Evolutionary conservation across 331 rosid genomes (phyloP).

Genomic region (Rosa hybrid): DNA sequence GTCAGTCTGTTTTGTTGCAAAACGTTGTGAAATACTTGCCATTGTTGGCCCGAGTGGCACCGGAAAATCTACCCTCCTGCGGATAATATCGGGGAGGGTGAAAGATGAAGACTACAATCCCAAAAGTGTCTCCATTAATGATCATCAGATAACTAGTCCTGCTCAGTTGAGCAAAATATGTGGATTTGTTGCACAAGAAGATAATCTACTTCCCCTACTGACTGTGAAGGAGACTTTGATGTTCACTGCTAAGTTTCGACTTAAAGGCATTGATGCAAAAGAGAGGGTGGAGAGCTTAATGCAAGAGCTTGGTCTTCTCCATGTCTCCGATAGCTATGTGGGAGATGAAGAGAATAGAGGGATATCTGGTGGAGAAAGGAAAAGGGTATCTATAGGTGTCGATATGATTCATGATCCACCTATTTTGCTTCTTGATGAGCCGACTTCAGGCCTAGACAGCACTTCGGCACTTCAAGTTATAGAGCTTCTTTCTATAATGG

Average conservation of each 20-base stretch:
- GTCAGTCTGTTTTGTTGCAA: conserved; percentile 72
- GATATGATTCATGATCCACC: conserved; percentile 84
- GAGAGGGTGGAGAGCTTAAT: conserved; percentile 69
- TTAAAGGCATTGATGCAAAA: conserved; percentile 46
- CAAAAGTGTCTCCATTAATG: conserved; percentile 50
- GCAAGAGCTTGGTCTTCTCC: conserved; percentile 74
- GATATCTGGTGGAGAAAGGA: conserved; percentile 84
- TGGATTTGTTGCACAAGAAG: conserved; percentile 85
- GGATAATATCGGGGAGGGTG: conserved; percentile 62
- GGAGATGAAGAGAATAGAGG: conserved; percentile 93
- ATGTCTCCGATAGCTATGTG: conserved; percentile 68
- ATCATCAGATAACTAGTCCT: conserved; percentile 46
- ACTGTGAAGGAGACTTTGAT: conserved; percentile 80
- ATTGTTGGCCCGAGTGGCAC: conserved; percentile 94
- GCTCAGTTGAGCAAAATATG: conserved; percentile 64
- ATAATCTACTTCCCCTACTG: conserved; percentile 71
- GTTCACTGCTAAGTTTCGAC: conserved; percentile 77
- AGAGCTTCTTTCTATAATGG: conserved; percentile 69
- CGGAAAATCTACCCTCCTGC: conserved; percentile 80
- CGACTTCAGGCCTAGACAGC: conserved; percentile 87
- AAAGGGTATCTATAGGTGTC: conserved; percentile 82
- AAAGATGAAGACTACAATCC: conserved; percentile 50
- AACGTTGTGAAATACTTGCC: conserved; percentile 68
- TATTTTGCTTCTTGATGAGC: conserved; percentile 75
- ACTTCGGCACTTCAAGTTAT: conserved; percentile 76